phyloP scores from a whole-genome alignment of 192 early-diverging fungal genomes.

The Piromyces sp. region DNA sequence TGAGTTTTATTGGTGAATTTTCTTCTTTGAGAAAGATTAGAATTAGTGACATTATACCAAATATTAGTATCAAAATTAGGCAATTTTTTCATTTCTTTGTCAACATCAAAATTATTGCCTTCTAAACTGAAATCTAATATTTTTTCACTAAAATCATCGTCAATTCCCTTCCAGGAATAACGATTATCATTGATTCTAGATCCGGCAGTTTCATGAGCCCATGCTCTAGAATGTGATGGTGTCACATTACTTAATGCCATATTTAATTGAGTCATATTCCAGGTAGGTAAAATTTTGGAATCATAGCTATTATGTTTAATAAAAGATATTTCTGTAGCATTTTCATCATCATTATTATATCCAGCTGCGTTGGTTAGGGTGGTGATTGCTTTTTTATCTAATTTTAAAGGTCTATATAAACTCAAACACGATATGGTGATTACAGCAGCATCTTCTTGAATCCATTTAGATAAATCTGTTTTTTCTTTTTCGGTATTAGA shows the following conservation, averaged over 20 bases:
- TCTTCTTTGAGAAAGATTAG: neutral
- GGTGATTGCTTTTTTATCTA: neutral
- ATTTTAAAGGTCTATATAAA: neutral
- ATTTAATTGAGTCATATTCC: neutral
- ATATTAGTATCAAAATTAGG: neutral
- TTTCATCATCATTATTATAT: neutral
- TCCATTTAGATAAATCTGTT: neutral
- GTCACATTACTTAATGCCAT: neutral
- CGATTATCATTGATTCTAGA: neutral
- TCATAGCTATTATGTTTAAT: neutral
- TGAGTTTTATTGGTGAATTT: neutral
- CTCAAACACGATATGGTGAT: neutral
- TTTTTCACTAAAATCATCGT: neutral
- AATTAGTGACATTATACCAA: neutral
- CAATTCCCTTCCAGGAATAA: neutral
- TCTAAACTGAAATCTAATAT: neutral
- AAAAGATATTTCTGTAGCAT: neutral
- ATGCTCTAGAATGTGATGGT: neutral
- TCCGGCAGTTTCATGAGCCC: neutral
- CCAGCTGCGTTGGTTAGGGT: neutral
- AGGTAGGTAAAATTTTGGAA: neutral
- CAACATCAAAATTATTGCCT: neutral
- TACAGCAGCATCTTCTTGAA: neutral
- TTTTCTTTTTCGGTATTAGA: neutral
- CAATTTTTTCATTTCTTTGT: neutral